Evolutionary conservation across 805 yeast species (phyloP).

Genomic region (Cyberlindnera japonica): DNA sequence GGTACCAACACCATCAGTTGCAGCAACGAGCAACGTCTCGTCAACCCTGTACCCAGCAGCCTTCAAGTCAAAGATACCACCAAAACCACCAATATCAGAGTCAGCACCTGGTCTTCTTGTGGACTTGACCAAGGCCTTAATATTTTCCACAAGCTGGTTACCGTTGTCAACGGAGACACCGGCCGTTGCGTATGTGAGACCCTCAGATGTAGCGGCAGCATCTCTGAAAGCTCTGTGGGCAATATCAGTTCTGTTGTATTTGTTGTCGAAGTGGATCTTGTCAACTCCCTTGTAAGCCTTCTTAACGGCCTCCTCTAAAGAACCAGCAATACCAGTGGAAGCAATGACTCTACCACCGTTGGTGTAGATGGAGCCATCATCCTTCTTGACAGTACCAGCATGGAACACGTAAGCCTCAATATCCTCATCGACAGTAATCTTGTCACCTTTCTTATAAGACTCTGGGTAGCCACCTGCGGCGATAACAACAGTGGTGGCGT

Average conservation of each 20-base stretch:
- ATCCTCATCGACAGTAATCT: slow-evolving; percentile 53
- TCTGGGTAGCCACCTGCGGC: slow-evolving; percentile 98
- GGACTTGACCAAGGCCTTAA: slow-evolving; percentile 85
- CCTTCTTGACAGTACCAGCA: slow-evolving; percentile 74
- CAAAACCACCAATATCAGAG: slow-evolving; percentile 98
- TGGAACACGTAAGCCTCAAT: slow-evolving; percentile 78
- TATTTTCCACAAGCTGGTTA: slow-evolving; percentile 81
- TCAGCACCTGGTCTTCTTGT: slow-evolving; percentile 96
- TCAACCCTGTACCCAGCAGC: slow-evolving; percentile 72
- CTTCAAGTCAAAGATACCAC: slow-evolving; percentile 89
- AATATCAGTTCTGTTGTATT: slow-evolving; percentile 87
- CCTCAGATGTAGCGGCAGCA: slow-evolving; percentile 28
- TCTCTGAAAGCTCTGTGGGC: slow-evolving; percentile 93
- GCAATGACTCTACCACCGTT: slow-evolving; percentile 98
- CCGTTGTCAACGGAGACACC: slow-evolving; percentile 99
- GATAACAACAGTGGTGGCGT: slow-evolving; percentile 89
- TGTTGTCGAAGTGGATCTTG: slow-evolving; percentile 64
- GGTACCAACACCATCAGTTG: slow-evolving; percentile 99
- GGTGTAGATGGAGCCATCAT: slow-evolving; percentile 64
- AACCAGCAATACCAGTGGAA: slow-evolving; percentile 76
- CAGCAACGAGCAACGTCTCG: slow-evolving; percentile 85
- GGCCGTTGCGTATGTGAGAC: slow-evolving; percentile 87
- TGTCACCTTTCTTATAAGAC: slow-evolving; percentile 79
- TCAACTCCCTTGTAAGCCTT: slow-evolving; percentile 85
- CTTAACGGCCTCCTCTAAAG: slow-evolving; percentile 76